phyloP scores from a whole-genome alignment of 1,284 basidiomycete species.

The Trichosporon ovoides region DNA sequence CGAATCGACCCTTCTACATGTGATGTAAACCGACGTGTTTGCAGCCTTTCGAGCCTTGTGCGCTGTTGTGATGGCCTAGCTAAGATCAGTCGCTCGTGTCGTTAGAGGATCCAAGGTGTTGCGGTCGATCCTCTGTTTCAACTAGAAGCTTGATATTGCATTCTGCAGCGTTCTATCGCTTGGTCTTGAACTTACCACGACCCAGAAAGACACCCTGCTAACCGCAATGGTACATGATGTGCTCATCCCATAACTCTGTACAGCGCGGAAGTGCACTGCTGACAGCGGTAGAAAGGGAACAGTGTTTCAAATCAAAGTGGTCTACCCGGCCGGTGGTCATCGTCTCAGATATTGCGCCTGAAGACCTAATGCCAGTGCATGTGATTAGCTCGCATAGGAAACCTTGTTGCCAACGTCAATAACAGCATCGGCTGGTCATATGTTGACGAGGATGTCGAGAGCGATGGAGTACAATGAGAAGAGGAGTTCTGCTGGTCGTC shows the following conservation, averaged over 20 bases:
- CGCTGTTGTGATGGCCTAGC: too few relatives aligned
- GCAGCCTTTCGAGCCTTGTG: too few relatives aligned
- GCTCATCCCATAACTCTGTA: slow-evolving; percentile 2
- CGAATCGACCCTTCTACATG: too few relatives aligned
- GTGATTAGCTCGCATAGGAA: not conserved
- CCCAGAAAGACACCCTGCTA: not conserved
- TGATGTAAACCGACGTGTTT: too few relatives aligned
- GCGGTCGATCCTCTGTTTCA: too few relatives aligned
- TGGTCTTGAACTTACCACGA: slow-evolving; percentile 1
- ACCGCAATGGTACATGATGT: not conserved
- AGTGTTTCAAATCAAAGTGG: not conserved
- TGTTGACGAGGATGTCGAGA: not conserved
- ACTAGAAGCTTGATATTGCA: not conserved
- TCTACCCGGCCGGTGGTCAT: not conserved
- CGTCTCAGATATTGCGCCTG: not conserved
- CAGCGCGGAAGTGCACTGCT: not conserved
- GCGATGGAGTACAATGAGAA: not conserved
- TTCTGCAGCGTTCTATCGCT: not conserved
- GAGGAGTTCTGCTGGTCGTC: not conserved
- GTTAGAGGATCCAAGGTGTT: too few relatives aligned
- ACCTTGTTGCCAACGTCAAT: not conserved
- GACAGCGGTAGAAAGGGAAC: not conserved
- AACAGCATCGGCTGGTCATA: not conserved
- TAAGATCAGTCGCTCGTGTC: too few relatives aligned
- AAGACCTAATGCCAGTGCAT: too few relatives aligned